These are phyloP conservation scores for Xylariales sp. DNA, from an alignment of 2,329 filamentous ascomycete species.

Conservation along the genomic window DNA sequence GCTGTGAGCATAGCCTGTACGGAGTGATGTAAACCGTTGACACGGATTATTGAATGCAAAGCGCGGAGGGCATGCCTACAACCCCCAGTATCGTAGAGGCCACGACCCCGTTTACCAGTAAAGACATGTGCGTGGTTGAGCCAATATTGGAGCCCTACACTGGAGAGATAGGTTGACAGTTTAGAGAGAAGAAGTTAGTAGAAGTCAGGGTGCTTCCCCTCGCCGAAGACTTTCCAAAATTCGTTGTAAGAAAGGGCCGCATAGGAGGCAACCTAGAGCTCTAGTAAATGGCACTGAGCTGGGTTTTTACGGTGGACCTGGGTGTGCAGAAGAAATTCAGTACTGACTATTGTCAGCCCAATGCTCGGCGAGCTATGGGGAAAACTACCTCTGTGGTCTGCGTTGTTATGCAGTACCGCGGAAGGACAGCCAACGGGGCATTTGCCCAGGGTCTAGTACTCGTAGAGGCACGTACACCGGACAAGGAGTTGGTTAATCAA, in stretches of 20 bases:
- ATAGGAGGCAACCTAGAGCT: constrained; percentile 88
- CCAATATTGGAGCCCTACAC: constrained; percentile 95
- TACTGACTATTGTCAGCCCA: too few relatives aligned
- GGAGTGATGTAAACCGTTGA: constrained; percentile 68
- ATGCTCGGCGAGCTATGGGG: too few relatives aligned
- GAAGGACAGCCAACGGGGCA: too few relatives aligned
- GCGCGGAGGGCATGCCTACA: constrained; percentile 83
- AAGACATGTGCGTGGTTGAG: constrained; percentile 71
- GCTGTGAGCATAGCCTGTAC: constrained; percentile 68
- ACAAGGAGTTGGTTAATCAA: too few relatives aligned
- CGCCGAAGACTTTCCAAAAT: constrained; percentile 90
- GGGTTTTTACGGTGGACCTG: too few relatives aligned
- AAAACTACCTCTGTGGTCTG: too few relatives aligned
- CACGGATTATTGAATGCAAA: constrained; percentile 70
- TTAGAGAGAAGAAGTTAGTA: constrained; percentile 71
- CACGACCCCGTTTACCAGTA: constrained; percentile 58
- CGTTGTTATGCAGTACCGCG: too few relatives aligned
- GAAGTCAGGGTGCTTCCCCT: constrained; percentile 79
- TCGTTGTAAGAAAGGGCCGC: constrained; percentile 75
- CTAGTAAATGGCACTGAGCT: constrained; percentile 88
- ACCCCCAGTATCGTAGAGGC: constrained; percentile 87
- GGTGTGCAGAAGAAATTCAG: too few relatives aligned
- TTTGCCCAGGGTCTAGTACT: too few relatives aligned
- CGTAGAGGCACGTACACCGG: too few relatives aligned
- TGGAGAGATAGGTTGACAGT: constrained; percentile 87